Evolutionary conservation across 163 green algal genomes (phyloP).

Genomic region (Botryococcus braunii): DNA sequence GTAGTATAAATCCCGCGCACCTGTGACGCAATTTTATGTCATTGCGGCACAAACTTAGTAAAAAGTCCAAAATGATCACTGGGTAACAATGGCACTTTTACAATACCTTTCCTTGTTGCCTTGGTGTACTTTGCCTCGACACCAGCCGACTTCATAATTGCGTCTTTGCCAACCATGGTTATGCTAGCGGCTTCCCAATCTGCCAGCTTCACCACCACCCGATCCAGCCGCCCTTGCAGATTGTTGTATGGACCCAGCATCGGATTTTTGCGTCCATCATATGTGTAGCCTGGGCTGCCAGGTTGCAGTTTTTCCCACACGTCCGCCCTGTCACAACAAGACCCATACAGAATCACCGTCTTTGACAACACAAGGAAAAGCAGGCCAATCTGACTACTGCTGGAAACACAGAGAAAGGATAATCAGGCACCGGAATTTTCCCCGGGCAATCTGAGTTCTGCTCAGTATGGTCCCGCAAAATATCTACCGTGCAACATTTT

Average conservation of each 20-base stretch:
- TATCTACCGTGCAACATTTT: too few species aligned
- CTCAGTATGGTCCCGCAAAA: too few species aligned
- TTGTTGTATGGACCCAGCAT: slow-evolving; percentile 30
- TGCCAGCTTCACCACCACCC: slow-evolving; percentile 15
- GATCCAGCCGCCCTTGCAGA: slow-evolving; percentile 27
- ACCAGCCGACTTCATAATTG: slow-evolving; percentile 20
- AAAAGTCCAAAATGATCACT: slow-evolving; percentile 39
- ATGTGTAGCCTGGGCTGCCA: slow-evolving; percentile 27
- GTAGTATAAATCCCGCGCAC: too few species aligned
- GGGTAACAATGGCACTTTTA: slow-evolving; percentile 26
- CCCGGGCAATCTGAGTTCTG: too few species aligned
- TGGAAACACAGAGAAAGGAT: too few species aligned
- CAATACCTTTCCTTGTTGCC: not conserved
- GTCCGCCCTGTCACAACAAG: slow-evolving; percentile 21
- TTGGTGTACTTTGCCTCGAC: slow-evolving; percentile 6
- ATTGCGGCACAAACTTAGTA: slow-evolving; percentile 1
- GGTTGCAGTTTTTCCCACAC: slow-evolving; percentile 23
- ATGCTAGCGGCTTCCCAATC: slow-evolving; percentile 19
- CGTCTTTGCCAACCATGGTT: slow-evolving; percentile 25
- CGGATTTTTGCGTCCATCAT: slow-evolving; percentile 32
- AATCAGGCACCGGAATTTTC: too few species aligned
- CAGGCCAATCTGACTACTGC: too few species aligned
- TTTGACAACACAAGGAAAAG: not conserved
- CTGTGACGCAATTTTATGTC: too few species aligned
- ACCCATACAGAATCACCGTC: not conserved